Base-by-base conservation (phyloP, 257 asterid genomes). In the Leonotis leonurus region DNA sequence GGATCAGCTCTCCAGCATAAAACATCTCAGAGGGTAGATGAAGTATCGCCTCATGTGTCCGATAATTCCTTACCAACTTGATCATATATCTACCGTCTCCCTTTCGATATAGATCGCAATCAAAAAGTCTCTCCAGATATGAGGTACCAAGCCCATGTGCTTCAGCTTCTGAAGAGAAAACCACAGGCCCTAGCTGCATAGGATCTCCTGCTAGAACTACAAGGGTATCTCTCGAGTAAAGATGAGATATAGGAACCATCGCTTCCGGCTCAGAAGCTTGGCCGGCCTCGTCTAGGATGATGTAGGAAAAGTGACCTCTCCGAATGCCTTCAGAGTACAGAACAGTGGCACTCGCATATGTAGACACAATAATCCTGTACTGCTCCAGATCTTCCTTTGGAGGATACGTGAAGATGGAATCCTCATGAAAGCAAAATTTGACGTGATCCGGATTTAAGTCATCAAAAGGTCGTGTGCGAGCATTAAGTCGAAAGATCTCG, bases 261-360 rank as follows among this genome's bases (percentile, higher is more conserved):
- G 96, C 76, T 46, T 93, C 99, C 5, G 99, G 99, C 84, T 93
- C 97, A 3, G 95, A 87, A 73, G 97, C 96, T 68, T 93, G 99
- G 33, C 94, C 99, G 4, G 99, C 99, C 79, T 93, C 99, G 50
- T 93, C 99, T 80, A 93, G 80, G 88, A 93, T 85, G 63, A 93
- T 67, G 60, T 85, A 82, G 2, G 94, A 79, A 71, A 93, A 93
- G 71, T 93, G 95, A 18, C 94, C 95, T 54, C 76, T 75, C 37
- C 1, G 73, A 24, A 89, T 64, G 64, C 97, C 97, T 77, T 79
- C 96, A 4, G 83, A 58, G 65, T 80, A 70, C 27, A 89, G 87
- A 67, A 61, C 79, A 41, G 75, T 82, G 18, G 97, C 79, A 35
- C 92, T 89, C 16, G 95, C 44, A 60, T 93, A 93, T 2, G 99